Evolutionary conservation across 257 asterid genomes (phyloP).

Genomic region (Forsythia suspensa): DNA sequence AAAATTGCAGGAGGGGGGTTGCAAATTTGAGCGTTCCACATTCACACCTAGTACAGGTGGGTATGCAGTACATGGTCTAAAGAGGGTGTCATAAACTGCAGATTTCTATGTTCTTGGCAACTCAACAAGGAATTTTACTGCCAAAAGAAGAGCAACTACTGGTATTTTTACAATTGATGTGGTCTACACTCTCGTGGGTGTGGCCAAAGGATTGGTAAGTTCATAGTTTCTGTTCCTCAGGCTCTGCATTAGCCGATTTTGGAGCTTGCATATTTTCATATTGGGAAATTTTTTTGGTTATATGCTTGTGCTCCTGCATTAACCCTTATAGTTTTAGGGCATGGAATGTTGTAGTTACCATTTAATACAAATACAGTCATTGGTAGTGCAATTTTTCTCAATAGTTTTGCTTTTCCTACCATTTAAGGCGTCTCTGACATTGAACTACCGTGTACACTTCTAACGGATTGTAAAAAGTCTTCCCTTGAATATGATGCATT

Average conservation of each 20-base stretch:
- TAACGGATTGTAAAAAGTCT: not conserved
- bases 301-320: not conserved
- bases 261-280: conserved; percentile 18
- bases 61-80: conserved; percentile 97
- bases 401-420: not conserved
- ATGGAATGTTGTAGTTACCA: not conserved
- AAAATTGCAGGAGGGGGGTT: conserved; percentile 81
- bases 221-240: not conserved
- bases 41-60: conserved; percentile 84
- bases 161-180: not conserved
- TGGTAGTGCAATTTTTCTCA: not conserved
- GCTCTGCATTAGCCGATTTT: conserved; percentile 22
- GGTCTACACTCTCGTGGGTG: not conserved
- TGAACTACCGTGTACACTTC: not conserved
- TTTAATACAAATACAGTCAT: not conserved
- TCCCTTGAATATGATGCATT: not conserved
- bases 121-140: conserved; percentile 4
- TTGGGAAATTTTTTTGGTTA: conserved; percentile 12
- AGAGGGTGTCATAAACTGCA: conserved; percentile 3
- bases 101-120: not conserved
- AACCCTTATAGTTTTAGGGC: not conserved
- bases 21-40: conserved; percentile 93
- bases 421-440: not conserved
- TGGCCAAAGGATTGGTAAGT: not conserved
- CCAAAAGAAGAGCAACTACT: conserved; percentile 12